Percentiles rank a stretch among this genome's conserved stretches.
Evolutionary conservation across 2,329 filamentous ascomycete species (phyloP).

Genomic region (Cladosporium sp.): DNA sequence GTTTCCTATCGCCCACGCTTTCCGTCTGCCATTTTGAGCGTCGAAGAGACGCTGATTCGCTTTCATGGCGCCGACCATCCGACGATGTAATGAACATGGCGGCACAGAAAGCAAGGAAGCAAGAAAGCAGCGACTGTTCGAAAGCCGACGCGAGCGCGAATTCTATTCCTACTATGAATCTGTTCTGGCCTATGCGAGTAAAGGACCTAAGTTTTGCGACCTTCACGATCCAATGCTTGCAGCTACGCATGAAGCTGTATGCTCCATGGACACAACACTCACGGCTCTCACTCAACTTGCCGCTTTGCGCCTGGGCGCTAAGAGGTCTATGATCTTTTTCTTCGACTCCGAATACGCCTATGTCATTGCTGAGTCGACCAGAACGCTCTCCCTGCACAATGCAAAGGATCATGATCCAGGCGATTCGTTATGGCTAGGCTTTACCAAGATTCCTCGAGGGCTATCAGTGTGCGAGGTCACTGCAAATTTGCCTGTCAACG

Average conservation of each 20-base stretch:
- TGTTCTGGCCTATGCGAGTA: not conserved
- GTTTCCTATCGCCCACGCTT: too few relatives aligned
- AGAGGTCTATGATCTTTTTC: constrained; percentile 50
- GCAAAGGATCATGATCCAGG: constrained; percentile 20
- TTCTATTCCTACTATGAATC: constrained; percentile 30
- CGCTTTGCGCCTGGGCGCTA: constrained; percentile 44
- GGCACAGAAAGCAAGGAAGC: too few relatives aligned
- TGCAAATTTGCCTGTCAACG: constrained; percentile 20
- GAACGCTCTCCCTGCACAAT: constrained; percentile 39
- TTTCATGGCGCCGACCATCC: too few relatives aligned
- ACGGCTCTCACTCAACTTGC: constrained; percentile 50
- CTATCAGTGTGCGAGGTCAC: constrained; percentile 30
- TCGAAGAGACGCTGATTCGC: too few relatives aligned
- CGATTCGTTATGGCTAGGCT: constrained; percentile 29
- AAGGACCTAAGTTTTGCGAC: constrained; percentile 24
- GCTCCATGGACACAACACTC: constrained; percentile 36
- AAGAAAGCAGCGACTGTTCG: constrained; percentile 15
- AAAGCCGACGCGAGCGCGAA: constrained; percentile 28
- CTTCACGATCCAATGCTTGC: constrained; percentile 20
- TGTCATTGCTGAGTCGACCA: constrained; percentile 52
- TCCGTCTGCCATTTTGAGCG: too few relatives aligned
- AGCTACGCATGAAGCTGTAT: constrained; percentile 22
- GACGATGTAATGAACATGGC: too few relatives aligned
- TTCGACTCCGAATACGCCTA: constrained; percentile 50
- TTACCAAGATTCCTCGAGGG: constrained; percentile 25